phyloP scores from a whole-genome alignment of 495 filamentous ascomycete species.

The Aspergillus heteromorphus region DNA sequence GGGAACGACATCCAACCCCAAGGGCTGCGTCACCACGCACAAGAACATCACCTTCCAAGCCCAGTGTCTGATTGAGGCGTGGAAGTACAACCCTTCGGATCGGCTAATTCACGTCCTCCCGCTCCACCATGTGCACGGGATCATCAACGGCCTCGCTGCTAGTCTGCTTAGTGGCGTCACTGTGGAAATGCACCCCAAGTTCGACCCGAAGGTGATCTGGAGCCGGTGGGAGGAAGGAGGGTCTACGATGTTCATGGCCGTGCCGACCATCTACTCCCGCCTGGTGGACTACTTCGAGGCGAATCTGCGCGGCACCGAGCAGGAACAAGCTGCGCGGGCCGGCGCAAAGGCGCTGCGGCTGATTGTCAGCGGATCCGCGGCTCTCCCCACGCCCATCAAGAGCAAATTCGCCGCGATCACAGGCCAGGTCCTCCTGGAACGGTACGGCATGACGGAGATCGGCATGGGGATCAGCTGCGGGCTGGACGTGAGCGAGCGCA shows the following conservation, averaged over 20 bases:
- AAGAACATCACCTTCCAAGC: slow-evolving; percentile 43
- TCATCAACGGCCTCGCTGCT: slow-evolving; percentile 38
- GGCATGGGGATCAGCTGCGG: slow-evolving; percentile 45
- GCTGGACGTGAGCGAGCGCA: slow-evolving; percentile 28
- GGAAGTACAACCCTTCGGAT: slow-evolving; percentile 31
- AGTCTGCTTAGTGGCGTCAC: slow-evolving; percentile 35
- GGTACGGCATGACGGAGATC: slow-evolving; percentile 46
- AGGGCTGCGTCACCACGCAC: slow-evolving; percentile 41
- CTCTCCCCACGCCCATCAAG: slow-evolving; percentile 39
- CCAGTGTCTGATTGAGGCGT: slow-evolving; percentile 31
- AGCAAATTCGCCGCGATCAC: slow-evolving; percentile 38
- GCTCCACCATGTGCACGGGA: slow-evolving; percentile 41
- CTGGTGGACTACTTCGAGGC: slow-evolving; percentile 42
- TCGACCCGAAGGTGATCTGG: slow-evolving; percentile 42
- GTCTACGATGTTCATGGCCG: slow-evolving; percentile 42
- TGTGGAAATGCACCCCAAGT: slow-evolving; percentile 42
- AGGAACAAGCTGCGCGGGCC: slow-evolving; percentile 25
- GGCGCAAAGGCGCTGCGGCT: slow-evolving; percentile 35
- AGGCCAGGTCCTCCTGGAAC: slow-evolving; percentile 37
- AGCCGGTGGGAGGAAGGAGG: slow-evolving; percentile 33
- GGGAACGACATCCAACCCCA: slow-evolving; percentile 41
- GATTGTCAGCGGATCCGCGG: slow-evolving; percentile 39
- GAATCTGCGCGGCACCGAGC: slow-evolving; percentile 35
- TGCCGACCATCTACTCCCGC: slow-evolving; percentile 44
- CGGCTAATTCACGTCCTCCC: slow-evolving; percentile 42